phyloP scores from a whole-genome alignment of 768 basidiomycete species.

The Lentinula aciculospora region DNA sequence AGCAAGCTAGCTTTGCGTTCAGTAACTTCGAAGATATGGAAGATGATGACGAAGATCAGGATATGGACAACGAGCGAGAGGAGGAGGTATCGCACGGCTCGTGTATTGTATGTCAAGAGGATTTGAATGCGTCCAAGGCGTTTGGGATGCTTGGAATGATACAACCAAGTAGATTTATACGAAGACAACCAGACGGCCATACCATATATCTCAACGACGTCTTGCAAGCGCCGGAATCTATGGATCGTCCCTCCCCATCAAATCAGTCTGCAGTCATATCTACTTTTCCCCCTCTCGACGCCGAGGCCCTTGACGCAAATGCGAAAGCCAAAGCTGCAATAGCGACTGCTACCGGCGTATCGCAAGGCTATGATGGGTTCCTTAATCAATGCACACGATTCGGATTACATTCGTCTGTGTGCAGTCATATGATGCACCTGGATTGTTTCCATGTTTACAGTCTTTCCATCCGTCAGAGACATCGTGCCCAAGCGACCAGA shows the following conservation, averaged over 20 bases:
- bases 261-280: conserved; percentile 15
- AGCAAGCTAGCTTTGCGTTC: conserved; percentile 81
- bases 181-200: conserved; percentile 68
- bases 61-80: conserved; percentile 39
- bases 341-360: conserved; percentile 16
- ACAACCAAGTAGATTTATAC: conserved; percentile 82
- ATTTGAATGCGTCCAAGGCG: conserved; percentile 61
- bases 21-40: conserved; percentile 71
- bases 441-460: conserved; percentile 92
- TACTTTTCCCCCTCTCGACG: conserved; percentile 46
- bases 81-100: conserved; percentile 67
- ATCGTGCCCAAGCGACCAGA: conserved; percentile 81
- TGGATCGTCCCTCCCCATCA: conserved; percentile 47
- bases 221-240: conserved; percentile 50
- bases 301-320: conserved; percentile 38
- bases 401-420: conserved; percentile 82
- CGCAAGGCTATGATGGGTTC: conserved; percentile 68
- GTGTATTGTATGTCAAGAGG: conserved; percentile 99
- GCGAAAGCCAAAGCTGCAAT: conserved; percentile 16
- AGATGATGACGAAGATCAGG: conserved; percentile 59
- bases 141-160: conserved; percentile 87
- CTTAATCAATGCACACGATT: conserved; percentile 70
- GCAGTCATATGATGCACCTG: conserved; percentile 96
- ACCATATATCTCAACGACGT: conserved; percentile 68
- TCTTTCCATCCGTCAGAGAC: conserved; percentile 79